Base-by-base conservation (phyloP, 2,329 filamentous ascomycete genomes). In the Onygenales sp. region DNA sequence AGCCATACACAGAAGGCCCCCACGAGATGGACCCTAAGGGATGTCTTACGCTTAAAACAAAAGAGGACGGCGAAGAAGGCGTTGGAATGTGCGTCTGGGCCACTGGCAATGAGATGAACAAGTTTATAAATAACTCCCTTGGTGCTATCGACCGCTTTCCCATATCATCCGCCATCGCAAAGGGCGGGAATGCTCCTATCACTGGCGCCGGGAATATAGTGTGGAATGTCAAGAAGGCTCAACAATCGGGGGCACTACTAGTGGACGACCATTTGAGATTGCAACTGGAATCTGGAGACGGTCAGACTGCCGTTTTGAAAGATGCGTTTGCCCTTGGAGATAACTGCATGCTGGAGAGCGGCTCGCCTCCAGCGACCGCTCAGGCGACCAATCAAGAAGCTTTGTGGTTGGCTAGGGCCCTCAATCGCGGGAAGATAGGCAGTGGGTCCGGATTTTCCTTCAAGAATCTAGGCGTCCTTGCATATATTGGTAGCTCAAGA, bases 11-110 rank as follows among this genome's bases (percentile, higher is more conserved):
- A 0, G 42, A 59, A 2, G 62, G 65, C 8, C 70, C 69, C 3
- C 62, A 70, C 33, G 62, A 67, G 10, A 70, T 71, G 61, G 69
- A 73, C 42, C 67, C 72, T 1, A 74, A 76, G 52, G 65, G 70
- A 6, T 67, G 70, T 49, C 64, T 75, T 10, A 84, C 80, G 0
- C 66, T 84, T 37, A 77, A 72, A 9, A 70, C 80, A 2, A 74
- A 78, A 55, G 79, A 83, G 58, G 76, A 81, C 53, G 81, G 80
- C 1, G 77, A 82, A 45, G 66, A 81, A 2, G 79, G 79, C 0
- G 71, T 81, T 0, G 80, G 80, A 1, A 80, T 83, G 78, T 80
- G 71, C 52, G 79, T 83, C 8, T 84, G 80, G 81, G 77, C 70
- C 11, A 81, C 78, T 4, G 78, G 78, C 2, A 68, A 79, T 14